Evolutionary conservation across 2,329 filamentous ascomycete genomes (phyloP), one percentile per base, ranked within the genome.

Genomic region (Phoma sp.): DNA sequence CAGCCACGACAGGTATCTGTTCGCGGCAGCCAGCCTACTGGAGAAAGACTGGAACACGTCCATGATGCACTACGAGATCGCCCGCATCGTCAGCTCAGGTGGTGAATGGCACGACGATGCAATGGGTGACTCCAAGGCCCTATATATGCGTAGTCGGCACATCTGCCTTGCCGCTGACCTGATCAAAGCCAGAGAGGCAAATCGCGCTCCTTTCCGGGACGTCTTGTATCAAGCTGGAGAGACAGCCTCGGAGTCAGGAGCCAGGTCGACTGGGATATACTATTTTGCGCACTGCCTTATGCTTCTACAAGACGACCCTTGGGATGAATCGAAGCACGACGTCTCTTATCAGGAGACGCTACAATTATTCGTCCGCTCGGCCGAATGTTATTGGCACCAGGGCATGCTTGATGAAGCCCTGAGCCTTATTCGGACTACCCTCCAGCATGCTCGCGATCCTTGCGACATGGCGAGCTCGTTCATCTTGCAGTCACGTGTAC

Each of bases 41-140:
- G 87, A 93, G 69, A 80, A 84, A 19, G 89, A 90, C 64, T 74
- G 68, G 68, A 64, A 74, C 36, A 72, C 63, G 0, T 57, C 67
- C 25, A 55, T 71, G 57, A 97, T 97, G 93, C 92, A 97, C 74
- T 97, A 93, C 65, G 86, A 92, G 40, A 91, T 97, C 65, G 89
- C 91, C 0, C 88, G 91, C 69, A 89, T 88, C 0, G 85, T 97
- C 62, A 85, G 93, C 73, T 89, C 90, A 63, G 88, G 92, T 64
- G 85, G 78, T 21, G 77, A 79, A 7, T 75, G 83, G 22, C 57
- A 65, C 7, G 87, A 92, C 56, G 80, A 84, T 1, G 82, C 82
- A 44, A 82, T 84, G 24, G 63, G 72, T 22, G 71, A 74, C 2
- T 77, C 76, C 4, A 79, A 78, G 43, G 65, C 74, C 2, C 82